Percentiles rank a stretch among this genome's conserved stretches.
Conservation (phyloP, 192 early-diverging fungal species). For the Coemansia aciculifera region DNA sequence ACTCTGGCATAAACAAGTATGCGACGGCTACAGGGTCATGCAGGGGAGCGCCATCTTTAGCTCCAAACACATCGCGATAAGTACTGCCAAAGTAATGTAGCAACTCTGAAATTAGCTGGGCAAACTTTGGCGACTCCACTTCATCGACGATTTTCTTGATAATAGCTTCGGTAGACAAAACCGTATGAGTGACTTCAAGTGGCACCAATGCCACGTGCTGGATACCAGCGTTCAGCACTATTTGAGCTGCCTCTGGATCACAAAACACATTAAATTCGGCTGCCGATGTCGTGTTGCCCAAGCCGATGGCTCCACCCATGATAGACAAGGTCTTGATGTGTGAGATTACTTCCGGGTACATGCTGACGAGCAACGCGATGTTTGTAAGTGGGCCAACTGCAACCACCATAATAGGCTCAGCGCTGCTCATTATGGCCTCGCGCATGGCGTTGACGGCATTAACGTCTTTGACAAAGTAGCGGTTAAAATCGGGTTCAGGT, state of each 20-base stretch:
- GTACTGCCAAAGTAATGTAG: constrained; percentile 14
- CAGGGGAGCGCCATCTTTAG: constrained; percentile 20
- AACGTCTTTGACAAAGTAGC: constrained; percentile 8
- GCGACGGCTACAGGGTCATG: constrained; percentile 35
- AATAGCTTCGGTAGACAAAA: constrained; percentile 11
- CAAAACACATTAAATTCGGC: constrained; percentile 44
- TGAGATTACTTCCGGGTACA: constrained; percentile 39
- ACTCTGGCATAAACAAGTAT: constrained; percentile 29
- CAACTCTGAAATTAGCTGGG: constrained; percentile 18
- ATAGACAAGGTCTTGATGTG: constrained; percentile 41
- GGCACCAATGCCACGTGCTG: constrained; percentile 25
- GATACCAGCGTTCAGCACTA: constrained; percentile 24
- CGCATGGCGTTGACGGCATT: constrained; percentile 28
- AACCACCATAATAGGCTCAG: constrained; percentile 21
- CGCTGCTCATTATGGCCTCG: constrained; percentile 25
- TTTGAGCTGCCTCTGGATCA: constrained; percentile 42
- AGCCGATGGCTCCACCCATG: constrained; percentile 47
- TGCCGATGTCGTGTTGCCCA: constrained; percentile 25
- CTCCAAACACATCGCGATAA: constrained; percentile 14
- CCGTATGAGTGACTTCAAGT: constrained; percentile 29
- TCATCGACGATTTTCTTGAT: constrained; percentile 17
- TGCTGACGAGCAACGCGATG: constrained; percentile 48
- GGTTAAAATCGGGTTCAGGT: constrained; percentile 17
- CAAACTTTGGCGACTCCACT: constrained; percentile 17
- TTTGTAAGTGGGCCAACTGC: constrained; percentile 55